Percentiles rank a stretch among this genome's conserved stretches.
Conservation (phyloP, 768 basidiomycete genomes). For the Kwoniella botswanensis region DNA sequence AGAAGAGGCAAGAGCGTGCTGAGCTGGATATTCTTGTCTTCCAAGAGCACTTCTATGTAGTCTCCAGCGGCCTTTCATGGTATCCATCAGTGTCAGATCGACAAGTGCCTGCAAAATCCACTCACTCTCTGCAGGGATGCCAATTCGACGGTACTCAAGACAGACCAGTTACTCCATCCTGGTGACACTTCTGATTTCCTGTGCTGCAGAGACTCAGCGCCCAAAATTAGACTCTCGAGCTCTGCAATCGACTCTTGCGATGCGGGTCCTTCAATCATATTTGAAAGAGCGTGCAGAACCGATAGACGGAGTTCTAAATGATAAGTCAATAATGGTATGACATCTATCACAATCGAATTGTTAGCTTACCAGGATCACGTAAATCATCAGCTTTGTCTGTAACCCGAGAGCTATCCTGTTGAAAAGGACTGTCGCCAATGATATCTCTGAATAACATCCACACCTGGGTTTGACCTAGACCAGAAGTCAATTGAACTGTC, state of each 20-base stretch:
- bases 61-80: neutral
- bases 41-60: neutral
- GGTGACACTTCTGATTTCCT: neutral
- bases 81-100: neutral
- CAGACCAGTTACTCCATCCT: constrained; percentile 28
- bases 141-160: constrained; percentile 20
- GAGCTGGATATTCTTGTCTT: constrained; percentile 10
- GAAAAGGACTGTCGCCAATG: neutral
- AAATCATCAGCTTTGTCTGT: constrained; percentile 5
- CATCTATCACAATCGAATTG: neutral
- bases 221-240: constrained; percentile 13
- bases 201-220: too few species aligned
- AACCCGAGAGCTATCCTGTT: constrained; percentile 6
- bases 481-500: constrained; percentile 68
- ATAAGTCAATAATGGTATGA: constrained; percentile 10
- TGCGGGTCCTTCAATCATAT: constrained; percentile 6
- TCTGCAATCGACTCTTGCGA: constrained; percentile 6
- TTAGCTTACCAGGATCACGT: constrained; percentile 26
- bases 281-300: constrained; percentile 25
- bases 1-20: constrained; percentile 9
- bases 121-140: constrained; percentile 18
- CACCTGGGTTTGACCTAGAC: constrained; percentile 72
- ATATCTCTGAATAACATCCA: constrained; percentile 64
- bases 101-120: neutral
- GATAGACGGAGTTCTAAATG: constrained; percentile 24